These are phyloP conservation scores for Oldenlandia corymbosa DNA, from an alignment of 257 asterid genomes.

Conservation along the genomic window DNA sequence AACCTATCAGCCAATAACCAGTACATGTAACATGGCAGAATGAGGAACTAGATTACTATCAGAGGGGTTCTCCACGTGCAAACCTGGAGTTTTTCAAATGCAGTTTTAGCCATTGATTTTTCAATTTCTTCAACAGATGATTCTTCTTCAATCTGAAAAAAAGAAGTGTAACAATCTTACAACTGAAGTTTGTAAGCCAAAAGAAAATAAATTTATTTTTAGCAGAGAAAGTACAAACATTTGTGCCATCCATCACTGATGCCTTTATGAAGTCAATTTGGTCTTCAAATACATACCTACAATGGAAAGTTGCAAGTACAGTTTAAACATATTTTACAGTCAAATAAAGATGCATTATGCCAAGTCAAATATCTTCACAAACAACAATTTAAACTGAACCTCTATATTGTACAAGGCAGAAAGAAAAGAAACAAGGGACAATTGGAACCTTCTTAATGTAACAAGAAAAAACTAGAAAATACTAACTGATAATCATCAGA, in stretches of 20 bases:
- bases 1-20: background rate
- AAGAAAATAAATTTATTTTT: background rate
- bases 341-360: background rate
- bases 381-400: background rate
- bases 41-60: background rate
- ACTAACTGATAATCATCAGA: slow-evolving; percentile 82
- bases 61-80: slow-evolving; percentile 7
- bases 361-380: background rate
- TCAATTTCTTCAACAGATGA: slow-evolving; percentile 39
- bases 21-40: background rate
- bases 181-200: slow-evolving; percentile 1
- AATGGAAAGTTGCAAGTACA: slow-evolving; percentile 12
- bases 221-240: slow-evolving; percentile 34
- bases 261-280: slow-evolving; percentile 92
- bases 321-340: slow-evolving; percentile 3
- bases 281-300: slow-evolving; percentile 88
- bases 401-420: background rate
- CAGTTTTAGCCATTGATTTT: slow-evolving; percentile 63
- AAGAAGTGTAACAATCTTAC: slow-evolving; percentile 16
- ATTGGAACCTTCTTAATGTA: too few species aligned
- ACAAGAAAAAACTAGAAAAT: slow-evolving; percentile 4
- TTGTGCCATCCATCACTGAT: slow-evolving; percentile 72
- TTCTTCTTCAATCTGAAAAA: slow-evolving; percentile 58
- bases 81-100: slow-evolving; percentile 82
- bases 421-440: background rate